These are phyloP conservation scores for Aspergillus egyptiacus DNA, from an alignment of 495 filamentous ascomycete genomes.

Conservation along the genomic window DNA sequence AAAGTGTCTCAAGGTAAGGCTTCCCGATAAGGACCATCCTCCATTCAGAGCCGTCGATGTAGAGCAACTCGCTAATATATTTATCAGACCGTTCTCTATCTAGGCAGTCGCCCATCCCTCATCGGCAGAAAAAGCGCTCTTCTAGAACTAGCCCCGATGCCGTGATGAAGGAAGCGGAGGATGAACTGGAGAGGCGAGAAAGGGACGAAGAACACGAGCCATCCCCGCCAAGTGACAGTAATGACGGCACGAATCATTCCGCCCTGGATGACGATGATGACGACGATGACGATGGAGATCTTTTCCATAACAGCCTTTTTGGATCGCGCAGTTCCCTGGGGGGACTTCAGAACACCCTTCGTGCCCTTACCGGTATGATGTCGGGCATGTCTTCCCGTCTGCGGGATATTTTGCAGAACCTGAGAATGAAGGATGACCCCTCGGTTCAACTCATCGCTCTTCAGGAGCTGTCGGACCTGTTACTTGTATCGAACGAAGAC, in stretches of 20 bases:
- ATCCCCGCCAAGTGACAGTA: constrained; percentile 53
- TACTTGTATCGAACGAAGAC: constrained; percentile 93
- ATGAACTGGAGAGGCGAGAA: constrained; percentile 36
- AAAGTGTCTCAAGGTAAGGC: constrained; percentile 25
- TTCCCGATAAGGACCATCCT: neutral
- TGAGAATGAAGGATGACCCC: constrained; percentile 81
- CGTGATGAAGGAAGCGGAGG: constrained; percentile 45
- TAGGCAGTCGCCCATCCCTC: constrained; percentile 32
- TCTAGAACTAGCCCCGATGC: constrained; percentile 48
- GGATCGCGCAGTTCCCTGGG: constrained; percentile 58
- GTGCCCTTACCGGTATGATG: constrained; percentile 87
- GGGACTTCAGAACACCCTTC: constrained; percentile 75
- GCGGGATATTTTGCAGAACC: constrained; percentile 74
- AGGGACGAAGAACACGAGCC: constrained; percentile 33
- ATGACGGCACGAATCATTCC: constrained; percentile 46
- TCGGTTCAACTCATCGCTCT: constrained; percentile 88
- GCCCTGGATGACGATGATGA: constrained; percentile 61
- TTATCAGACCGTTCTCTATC: constrained; percentile 27
- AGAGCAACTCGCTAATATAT: neutral
- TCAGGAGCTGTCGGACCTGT: constrained; percentile 86
- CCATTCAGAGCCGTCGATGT: neutral
- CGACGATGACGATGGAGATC: constrained; percentile 76
- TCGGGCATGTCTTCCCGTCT: constrained; percentile 73
- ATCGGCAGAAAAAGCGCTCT: constrained; percentile 51
- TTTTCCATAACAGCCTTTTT: constrained; percentile 67